These are phyloP conservation scores for Aurantiochytrium sp. DNA, from an alignment of 108 stramenopile genomes.

Conservation along the genomic window DNA sequence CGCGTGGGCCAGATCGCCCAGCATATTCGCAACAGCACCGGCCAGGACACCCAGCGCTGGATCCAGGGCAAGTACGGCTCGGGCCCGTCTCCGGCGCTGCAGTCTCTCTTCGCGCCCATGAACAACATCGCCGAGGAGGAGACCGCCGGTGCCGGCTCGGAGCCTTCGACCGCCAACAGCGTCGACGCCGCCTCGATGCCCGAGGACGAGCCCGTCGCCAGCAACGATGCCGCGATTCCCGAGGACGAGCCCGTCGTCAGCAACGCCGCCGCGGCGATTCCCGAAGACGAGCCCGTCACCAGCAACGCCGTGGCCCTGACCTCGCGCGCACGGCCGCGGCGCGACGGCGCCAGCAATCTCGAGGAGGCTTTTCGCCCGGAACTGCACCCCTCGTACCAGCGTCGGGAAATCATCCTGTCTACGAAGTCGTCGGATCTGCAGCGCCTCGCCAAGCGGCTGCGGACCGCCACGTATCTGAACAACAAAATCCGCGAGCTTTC, in stretches of 20 bases:
- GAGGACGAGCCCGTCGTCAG: no score
- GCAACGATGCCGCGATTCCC: no score
- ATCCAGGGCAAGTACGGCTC: not conserved
- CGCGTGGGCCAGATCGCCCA: not conserved
- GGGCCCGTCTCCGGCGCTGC: not conserved
- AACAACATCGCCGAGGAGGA: slow-evolving; percentile 35
- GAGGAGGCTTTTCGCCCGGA: not conserved
- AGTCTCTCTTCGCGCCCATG: slow-evolving; percentile 36
- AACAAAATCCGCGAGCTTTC: slow-evolving; percentile 53
- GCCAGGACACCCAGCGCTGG: not conserved
- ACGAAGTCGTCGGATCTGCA: not conserved
- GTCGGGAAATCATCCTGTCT: not conserved
- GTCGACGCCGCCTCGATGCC: no score
- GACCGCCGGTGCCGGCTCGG: no score
- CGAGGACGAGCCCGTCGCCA: no score
- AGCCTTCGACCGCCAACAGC: no score
- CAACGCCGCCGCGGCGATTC: no score
- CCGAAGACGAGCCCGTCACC: no score
- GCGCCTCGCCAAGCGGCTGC: not conserved
- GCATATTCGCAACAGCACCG: not conserved
- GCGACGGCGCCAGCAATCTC: not conserved
- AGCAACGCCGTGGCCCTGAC: no score
- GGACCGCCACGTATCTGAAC: slow-evolving; percentile 55
- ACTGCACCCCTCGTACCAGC: not conserved
- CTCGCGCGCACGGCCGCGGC: not conserved